Evolutionary conservation across 306 rosid species (phyloP).

Genomic region (Carpinus viminea): DNA sequence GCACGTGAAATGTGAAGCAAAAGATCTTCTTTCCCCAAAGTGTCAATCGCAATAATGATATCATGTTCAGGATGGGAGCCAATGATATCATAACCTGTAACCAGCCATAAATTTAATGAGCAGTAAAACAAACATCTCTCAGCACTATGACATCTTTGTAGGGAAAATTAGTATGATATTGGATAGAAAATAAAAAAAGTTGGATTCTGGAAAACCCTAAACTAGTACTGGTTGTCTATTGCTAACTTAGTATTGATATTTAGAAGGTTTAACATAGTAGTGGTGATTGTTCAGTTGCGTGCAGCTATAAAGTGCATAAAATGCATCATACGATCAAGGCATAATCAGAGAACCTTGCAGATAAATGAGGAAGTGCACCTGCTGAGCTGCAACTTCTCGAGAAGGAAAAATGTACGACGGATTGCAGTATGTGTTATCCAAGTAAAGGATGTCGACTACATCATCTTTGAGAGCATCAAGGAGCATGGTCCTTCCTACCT

Average conservation of each 20-base stretch:
- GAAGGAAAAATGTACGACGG: constrained; percentile 63
- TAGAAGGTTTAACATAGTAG: not conserved
- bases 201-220: too few relatives aligned
- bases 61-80: constrained; percentile 70
- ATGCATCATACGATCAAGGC: not conserved
- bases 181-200: not conserved
- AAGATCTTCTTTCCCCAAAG: constrained; percentile 75
- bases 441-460: constrained; percentile 50
- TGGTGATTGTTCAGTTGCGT: not conserved
- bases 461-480: constrained; percentile 39
- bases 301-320: not conserved
- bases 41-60: constrained; percentile 62
- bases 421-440: constrained; percentile 77
- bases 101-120: constrained; percentile 10
- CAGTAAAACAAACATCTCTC: not conserved
- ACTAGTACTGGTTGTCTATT: too few relatives aligned
- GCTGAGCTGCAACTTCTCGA: constrained; percentile 52
- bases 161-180: not conserved
- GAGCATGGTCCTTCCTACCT: constrained; percentile 41
- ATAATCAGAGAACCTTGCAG: not conserved
- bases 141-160: not conserved
- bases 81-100: constrained; percentile 63
- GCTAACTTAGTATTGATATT: not conserved
- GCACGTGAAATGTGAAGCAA: constrained; percentile 51
- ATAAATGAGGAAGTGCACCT: constrained; percentile 38